phyloP scores from a whole-genome alignment of 305 asterid species.

The Fraxinus baroniana region DNA sequence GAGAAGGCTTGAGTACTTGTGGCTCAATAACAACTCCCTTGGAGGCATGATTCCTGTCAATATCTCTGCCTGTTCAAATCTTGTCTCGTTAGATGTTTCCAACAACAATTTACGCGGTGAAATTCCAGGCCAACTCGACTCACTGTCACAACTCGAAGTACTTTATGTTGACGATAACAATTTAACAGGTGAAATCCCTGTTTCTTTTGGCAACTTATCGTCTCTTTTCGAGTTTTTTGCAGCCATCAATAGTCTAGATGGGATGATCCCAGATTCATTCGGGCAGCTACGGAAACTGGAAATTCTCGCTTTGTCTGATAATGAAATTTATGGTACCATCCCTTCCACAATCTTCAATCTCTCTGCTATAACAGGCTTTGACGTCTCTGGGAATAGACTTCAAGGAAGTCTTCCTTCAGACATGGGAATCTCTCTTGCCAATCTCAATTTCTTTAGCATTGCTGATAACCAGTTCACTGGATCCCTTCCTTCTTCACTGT shows the following conservation, averaged over 20 bases:
- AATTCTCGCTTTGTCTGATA: constrained; percentile 12
- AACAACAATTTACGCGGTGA: constrained; percentile 22
- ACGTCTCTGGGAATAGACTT: constrained; percentile 22
- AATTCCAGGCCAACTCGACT: constrained; percentile 10
- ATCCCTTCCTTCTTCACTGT: constrained; percentile 21
- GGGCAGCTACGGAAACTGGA: constrained; percentile 22
- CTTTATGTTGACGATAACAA: constrained; percentile 17
- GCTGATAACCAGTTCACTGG: constrained; percentile 25
- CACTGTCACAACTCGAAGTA: constrained; percentile 19
- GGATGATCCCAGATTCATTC: constrained; percentile 22
- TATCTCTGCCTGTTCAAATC: constrained; percentile 27
- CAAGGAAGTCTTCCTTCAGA: constrained; percentile 27
- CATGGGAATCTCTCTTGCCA: constrained; percentile 19
- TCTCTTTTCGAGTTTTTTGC: constrained; percentile 18
- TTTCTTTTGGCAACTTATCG: constrained; percentile 28
- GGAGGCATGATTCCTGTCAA: constrained; percentile 22
- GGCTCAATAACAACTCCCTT: constrained; percentile 19
- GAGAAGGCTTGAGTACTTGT: constrained; percentile 13
- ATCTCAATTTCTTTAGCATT: constrained; percentile 19
- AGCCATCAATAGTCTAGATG: constrained; percentile 20
- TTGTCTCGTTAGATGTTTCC: constrained; percentile 8
- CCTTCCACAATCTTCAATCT: constrained; percentile 29
- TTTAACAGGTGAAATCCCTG: constrained; percentile 29
- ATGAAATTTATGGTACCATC: constrained; percentile 20
- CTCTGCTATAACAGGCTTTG: constrained; percentile 18